Base-by-base conservation (phyloP, 495 filamentous ascomycete species). In the Neurospora sp. region DNA sequence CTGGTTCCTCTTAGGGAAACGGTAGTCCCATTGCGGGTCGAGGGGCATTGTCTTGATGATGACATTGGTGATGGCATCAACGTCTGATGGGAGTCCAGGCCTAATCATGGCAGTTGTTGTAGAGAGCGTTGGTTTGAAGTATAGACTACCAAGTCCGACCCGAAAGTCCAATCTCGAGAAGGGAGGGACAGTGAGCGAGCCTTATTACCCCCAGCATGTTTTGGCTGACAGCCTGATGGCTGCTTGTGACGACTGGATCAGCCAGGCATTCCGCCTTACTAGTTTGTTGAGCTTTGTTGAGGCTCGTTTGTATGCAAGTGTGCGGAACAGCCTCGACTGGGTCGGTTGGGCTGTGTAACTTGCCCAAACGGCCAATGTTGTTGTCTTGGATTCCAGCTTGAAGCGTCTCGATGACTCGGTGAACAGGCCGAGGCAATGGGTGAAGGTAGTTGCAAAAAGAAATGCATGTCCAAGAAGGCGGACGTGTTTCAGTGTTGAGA, bases 11-110 rank as follows among this genome's bases (percentile, higher is more conserved):
- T 76, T 72, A 0, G 81, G 80, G 68, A 82, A 83, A 69, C 81
- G 78, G 69, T 82, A 82, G 73, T 80, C 69, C 79, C 81, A 83
- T 61, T 81, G 78, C 7, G 81, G 81, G 69, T 83, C 81, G 22
- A 79, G 76, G 22, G 80, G 79, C 78, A 83, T 81, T 14, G 79
- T 74, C 61, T 76, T 61, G 77, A 80, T 77, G 73, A 80, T 78
- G 69, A 81, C 78, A 6, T 77, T 70, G 46, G 79, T 79, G 72
- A 83, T 72, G 22, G 79, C 79, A 61, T 83, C 81, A 44, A 80
- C 40, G 72, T 83, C 81, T 5, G 75, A 41, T 1, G 74, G 78
- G 14, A 77, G 46, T 16, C 75, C 79, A 11, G 71, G 66, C 69
- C 79, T 76, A 22, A 75, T 76, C 79, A 80, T 80, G 46, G 73